phyloP scores from a whole-genome alignment of 2,329 filamentous ascomycete species.

The Onygenales sp. region DNA sequence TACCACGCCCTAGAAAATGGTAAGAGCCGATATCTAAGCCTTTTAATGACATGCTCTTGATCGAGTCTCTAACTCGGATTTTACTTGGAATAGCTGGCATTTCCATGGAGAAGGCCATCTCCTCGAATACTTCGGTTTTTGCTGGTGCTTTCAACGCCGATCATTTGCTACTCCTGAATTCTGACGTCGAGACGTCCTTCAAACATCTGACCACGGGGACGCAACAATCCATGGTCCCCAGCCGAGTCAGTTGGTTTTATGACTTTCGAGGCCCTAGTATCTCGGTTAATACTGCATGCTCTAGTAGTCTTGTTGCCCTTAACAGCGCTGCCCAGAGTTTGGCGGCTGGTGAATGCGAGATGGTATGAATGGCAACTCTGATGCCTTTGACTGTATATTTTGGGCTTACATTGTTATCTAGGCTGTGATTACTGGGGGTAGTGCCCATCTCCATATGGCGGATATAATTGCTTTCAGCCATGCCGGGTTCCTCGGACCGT shows the following conservation, averaged over 20 bases:
- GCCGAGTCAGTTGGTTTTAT: constrained; percentile 21
- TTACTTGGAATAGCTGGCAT: constrained; percentile 10
- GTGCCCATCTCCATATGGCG: constrained; percentile 3
- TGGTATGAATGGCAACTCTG: background rate
- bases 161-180: constrained; percentile 5
- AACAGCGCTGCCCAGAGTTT: constrained; percentile 19
- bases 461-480: constrained; percentile 6
- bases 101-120: constrained; percentile 8
- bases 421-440: constrained; percentile 8
- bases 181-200: constrained; percentile 7
- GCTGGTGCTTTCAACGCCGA: constrained; percentile 13
- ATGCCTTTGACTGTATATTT: background rate
- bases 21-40: background rate
- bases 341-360: constrained; percentile 9
- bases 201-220: constrained; percentile 15
- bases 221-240: constrained; percentile 16
- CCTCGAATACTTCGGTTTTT: constrained; percentile 13
- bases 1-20: constrained; percentile 14
- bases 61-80: background rate
- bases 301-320: constrained; percentile 17
- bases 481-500: constrained; percentile 11
- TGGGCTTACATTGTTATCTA: background rate
- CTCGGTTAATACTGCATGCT: constrained; percentile 21
- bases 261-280: constrained; percentile 17
- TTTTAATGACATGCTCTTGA: background rate